Base-by-base conservation (phyloP, 225 moss, liverwort and hornwort species). In the Asterella californica region DNA sequence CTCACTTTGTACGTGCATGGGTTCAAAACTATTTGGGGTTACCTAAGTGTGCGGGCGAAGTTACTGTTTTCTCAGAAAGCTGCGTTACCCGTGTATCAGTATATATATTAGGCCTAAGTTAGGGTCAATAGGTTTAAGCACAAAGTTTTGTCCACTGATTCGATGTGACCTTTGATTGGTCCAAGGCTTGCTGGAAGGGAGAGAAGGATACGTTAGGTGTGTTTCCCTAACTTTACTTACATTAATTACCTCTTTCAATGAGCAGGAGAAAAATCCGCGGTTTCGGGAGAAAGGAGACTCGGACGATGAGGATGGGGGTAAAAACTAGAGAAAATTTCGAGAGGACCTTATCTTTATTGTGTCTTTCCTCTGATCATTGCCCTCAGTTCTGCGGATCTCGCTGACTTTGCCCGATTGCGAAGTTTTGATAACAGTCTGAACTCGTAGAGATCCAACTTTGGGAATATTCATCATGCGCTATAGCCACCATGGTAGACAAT, bases 211-310 rank as follows among this genome's bases (percentile, higher is more conserved):
- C 57, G 5, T 57, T 21, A 24, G 5, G n/a, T 53, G 32, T 33
- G 17, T 5, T 10, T n/a, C n/a, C n/a, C n/a, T n/a, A n/a, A n/a
- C n/a, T n/a, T n/a, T n/a, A n/a, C n/a, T n/a, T n/a, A n/a, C n/a
- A n/a, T n/a, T n/a, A n/a, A n/a, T n/a, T n/a, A n/a, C n/a, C n/a
- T 71, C n/a, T 71, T n/a, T 52, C 25, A 59, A 12, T 70, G 67
- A 73, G 79, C 89, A 94, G 90, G 99, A 95, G 84, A 90, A 92
- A 77, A 99, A 99, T 79, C 99, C 99, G 19, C 86, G 99, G 76
- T 99, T 99, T 84, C 90, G 99, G 79, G 99, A 99, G 88, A 99
- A 91, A 82, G 99, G 99, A 80, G 99, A 99, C 82, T 99, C 99
- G 11, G 99, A 99, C 80, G 99, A 99, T 33, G 99, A 99, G 79